These are phyloP conservation scores for Panicum virgatum DNA, from an alignment of 202 grass and related monocot genomes.

Conservation along the genomic window DNA sequence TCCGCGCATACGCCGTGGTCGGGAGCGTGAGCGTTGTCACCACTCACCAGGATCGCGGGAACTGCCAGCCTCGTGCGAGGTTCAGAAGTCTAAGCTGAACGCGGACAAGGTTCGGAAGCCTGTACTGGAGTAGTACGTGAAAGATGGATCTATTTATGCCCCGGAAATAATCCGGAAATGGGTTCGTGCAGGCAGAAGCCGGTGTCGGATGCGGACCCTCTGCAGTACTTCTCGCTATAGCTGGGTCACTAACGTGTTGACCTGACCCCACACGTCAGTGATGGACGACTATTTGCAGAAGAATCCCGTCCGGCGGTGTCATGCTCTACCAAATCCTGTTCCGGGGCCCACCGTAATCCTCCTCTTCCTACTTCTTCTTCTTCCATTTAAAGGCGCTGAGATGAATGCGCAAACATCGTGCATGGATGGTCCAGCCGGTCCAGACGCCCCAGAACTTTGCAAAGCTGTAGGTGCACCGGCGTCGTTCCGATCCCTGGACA, in stretches of 20 bases:
- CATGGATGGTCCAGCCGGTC: background rate
- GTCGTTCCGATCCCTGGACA: background rate
- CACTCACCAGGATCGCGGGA: background rate
- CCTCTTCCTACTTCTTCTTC: background rate
- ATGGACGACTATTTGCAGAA: no score
- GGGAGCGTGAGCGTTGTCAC: background rate
- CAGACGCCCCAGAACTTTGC: background rate
- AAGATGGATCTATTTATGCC: background rate
- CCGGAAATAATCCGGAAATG: no score
- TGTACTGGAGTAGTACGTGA: no score
- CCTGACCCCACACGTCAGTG: no score
- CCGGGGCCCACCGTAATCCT: background rate
- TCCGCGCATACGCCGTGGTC: conserved; percentile 3
- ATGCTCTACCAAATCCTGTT: background rate
- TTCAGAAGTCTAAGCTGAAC: no score
- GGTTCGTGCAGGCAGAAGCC: no score
- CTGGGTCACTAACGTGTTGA: no score
- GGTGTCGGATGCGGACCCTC: no score
- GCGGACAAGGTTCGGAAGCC: background rate
- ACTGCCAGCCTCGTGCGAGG: background rate
- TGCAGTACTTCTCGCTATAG: no score
- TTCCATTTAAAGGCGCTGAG: background rate
- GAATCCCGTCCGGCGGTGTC: no score
- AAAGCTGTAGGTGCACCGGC: background rate
- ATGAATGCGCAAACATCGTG: background rate